Evolutionary conservation across 345 rosid species (phyloP).

Genomic region (Mercurialis annua): DNA sequence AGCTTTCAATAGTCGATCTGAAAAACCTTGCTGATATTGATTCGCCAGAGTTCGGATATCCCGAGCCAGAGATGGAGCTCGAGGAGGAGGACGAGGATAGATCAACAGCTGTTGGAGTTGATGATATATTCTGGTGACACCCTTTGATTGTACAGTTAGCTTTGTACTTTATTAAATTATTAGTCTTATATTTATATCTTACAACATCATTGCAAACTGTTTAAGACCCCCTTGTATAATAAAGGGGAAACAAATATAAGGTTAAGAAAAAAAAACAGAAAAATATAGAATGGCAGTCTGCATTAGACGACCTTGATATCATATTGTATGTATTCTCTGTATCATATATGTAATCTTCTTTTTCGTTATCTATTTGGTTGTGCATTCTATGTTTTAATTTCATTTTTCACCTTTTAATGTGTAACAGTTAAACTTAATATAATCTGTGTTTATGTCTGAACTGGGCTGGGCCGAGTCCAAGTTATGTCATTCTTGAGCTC

Average conservation of each 20-base stretch:
- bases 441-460: too few relatives aligned
- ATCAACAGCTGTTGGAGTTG: conserved; percentile 45
- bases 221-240: conserved; percentile 25
- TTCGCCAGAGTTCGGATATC: conserved; percentile 53
- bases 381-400: background rate
- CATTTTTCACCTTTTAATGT: too few relatives aligned
- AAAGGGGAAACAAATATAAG: background rate
- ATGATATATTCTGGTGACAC: conserved; percentile 67
- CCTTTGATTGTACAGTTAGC: conserved; percentile 52
- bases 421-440: too few relatives aligned
- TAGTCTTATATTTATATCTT: conserved; percentile 9
- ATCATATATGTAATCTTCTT: conserved; percentile 12
- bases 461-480: too few relatives aligned
- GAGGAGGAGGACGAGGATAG: conserved; percentile 66
- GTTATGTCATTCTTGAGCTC: too few relatives aligned
- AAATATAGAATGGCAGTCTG: conserved; percentile 17
- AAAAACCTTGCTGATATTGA: conserved; percentile 87
- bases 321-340: conserved; percentile 29
- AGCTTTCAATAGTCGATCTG: conserved; percentile 85
- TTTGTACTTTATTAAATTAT: conserved; percentile 30
- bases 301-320: conserved; percentile 41
- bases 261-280: background rate
- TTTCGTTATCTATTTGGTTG: background rate
- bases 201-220: background rate
- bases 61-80: conserved; percentile 62